phyloP scores from a whole-genome alignment of 441 rosid genomes.

The Pelargonium australe region DNA sequence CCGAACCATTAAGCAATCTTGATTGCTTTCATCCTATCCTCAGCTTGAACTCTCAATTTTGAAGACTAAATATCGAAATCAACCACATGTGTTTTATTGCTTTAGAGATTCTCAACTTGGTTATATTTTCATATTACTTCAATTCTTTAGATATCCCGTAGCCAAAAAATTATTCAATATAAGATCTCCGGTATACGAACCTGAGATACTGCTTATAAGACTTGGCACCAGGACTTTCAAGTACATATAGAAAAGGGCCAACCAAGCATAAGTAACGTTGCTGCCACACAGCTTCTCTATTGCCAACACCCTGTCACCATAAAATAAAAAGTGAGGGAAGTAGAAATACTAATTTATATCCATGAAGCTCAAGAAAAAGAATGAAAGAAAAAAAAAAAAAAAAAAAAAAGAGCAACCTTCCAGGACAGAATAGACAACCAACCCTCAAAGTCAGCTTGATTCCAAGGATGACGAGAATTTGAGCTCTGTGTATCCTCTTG shows the following conservation, averaged over 20 bases:
- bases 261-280: conserved; percentile 78
- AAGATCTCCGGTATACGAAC: conserved; percentile 26
- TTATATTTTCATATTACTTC: not conserved
- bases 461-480: conserved; percentile 61
- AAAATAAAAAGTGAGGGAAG: conserved; percentile 19
- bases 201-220: conserved; percentile 88
- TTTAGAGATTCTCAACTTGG: not conserved
- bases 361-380: not conserved
- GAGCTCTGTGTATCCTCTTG: conserved; percentile 48
- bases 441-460: conserved; percentile 92
- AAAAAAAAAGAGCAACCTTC: conserved; percentile 51
- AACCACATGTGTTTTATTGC: not conserved
- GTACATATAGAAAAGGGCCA: conserved; percentile 81
- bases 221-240: conserved; percentile 67
- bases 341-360: conserved; percentile 15
- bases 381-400: not conserved
- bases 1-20: no score
- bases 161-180: not conserved
- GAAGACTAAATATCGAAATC: no score
- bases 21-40: no score
- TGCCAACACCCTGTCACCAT: conserved; percentile 64
- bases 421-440: conserved; percentile 75
- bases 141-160: not conserved
- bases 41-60: not conserved
- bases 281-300: conserved; percentile 96